Base-by-base conservation (phyloP, 768 basidiomycete genomes). In the Ramaria rubella region DNA sequence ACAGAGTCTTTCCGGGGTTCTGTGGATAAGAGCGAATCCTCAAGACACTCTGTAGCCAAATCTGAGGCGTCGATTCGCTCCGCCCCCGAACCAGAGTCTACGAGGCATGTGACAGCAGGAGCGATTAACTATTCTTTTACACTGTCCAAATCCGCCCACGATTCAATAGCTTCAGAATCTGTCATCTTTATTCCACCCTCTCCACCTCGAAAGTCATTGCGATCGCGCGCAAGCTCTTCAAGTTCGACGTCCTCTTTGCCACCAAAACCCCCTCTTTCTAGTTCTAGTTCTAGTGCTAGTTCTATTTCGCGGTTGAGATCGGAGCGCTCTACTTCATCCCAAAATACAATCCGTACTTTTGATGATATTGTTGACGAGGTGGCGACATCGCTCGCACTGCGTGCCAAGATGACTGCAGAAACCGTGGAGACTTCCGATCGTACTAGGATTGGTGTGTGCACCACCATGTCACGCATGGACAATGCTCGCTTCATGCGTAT, bases 311-410 rank as follows among this genome's bases (percentile, higher is more conserved):
- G 29, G 12, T 48, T 26, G 17, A 45, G 5, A 29, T 29, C 42
- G 21, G n/a, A 17, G 30, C 29, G 15, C 21, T 42, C 31, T 11
- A 24, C 23, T 30, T 38, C 52, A 34, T 43, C 57, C 19, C 48
- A 57, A 24, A 46, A 60, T 29, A 49, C 69, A 5, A 66, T 62
- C n/a, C 77, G 80, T 17, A 84, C 82, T 0, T 67, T 87, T n/a
- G 80, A 78, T 43, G 79, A 79, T 58, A 75, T 86, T 9, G 77
- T 82, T 17, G 73, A 78, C 24, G 81, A 85, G 61, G 83, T 83
- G 15, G 79, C 84, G 0, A 69, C 75, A 40, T 75, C 78, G 58
- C 73, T 86, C 49, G 83, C 82, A 4, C 66, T 82, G 9, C 76
- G 78, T 24, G 72, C 78, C 2, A 72, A 83, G 58, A 77, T 71